phyloP scores from a whole-genome alignment of 768 basidiomycete genomes.

The Mycena rosella region DNA sequence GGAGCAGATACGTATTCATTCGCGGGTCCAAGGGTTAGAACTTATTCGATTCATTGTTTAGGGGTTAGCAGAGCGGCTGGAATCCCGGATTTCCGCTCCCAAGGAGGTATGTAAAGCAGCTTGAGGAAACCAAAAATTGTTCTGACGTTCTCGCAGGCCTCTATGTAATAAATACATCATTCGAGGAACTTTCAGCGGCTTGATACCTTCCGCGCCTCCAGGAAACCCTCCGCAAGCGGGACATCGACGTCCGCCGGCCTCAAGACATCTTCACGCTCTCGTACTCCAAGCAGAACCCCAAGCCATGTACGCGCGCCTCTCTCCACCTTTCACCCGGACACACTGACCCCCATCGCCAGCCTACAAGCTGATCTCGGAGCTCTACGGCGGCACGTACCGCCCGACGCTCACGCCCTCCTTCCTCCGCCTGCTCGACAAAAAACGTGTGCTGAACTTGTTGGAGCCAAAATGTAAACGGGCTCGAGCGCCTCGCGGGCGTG shows the following conservation, averaged over 20 bases:
- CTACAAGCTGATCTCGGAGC: constrained; percentile 22
- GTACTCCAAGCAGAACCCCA: constrained; percentile 26
- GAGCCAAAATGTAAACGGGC: constrained; percentile 21
- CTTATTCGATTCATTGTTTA: background rate
- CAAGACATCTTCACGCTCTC: constrained; percentile 25
- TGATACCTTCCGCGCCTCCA: background rate
- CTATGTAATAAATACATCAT: background rate
- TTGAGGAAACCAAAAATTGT: too few species aligned
- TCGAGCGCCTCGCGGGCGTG: constrained; percentile 21
- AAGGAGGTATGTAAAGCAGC: constrained; percentile 9
- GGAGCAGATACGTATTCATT: constrained; percentile 2
- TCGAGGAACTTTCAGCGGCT: background rate
- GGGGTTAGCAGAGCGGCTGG: constrained; percentile 28
- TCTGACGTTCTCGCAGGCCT: constrained; percentile 7
- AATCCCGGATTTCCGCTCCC: constrained; percentile 23
- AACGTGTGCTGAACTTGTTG: constrained; percentile 10
- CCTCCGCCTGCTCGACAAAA: constrained; percentile 24
- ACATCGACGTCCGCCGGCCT: constrained; percentile 8
- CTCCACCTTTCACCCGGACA: background rate
- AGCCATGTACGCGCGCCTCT: constrained; percentile 12
- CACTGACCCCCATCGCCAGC: too few species aligned
- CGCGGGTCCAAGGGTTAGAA: too few species aligned
- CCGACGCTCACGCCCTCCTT: constrained; percentile 30
- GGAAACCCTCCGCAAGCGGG: constrained; percentile 9
- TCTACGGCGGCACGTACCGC: constrained; percentile 27